Evolutionary conservation across 352 stramenopile genomes (phyloP).

Genomic region (Globisporangium nodosum): DNA sequence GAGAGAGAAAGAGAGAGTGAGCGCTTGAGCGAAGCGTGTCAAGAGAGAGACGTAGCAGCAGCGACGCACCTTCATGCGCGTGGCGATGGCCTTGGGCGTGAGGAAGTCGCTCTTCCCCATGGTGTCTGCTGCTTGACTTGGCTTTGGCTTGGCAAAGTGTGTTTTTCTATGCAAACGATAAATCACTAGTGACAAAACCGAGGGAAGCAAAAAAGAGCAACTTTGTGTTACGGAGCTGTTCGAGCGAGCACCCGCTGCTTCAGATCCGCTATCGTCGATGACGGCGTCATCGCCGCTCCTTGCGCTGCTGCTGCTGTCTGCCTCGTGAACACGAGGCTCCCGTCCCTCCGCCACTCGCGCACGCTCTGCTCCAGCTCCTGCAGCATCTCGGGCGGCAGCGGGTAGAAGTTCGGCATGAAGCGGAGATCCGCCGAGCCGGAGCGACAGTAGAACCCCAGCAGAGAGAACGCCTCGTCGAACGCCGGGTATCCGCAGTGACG

Average conservation of each 20-base stretch:
- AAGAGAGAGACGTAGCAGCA: not conserved
- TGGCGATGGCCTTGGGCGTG: constrained; percentile 81
- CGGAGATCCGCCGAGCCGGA: constrained; percentile 35
- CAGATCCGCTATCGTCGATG: constrained; percentile 18
- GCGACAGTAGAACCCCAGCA: constrained; percentile 60
- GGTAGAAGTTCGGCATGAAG: constrained; percentile 57
- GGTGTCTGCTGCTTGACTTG: not conserved
- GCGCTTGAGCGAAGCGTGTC: not conserved
- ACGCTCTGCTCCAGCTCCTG: constrained; percentile 40
- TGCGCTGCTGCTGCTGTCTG: not conserved
- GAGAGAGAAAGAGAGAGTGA: not conserved
- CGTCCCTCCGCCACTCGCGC: constrained; percentile 21
- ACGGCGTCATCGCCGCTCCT: not conserved
- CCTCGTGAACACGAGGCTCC: constrained; percentile 15
- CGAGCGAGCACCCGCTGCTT: constrained; percentile 22
- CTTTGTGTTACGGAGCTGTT: not conserved
- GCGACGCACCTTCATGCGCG: constrained; percentile 72
- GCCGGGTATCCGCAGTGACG: constrained; percentile 55
- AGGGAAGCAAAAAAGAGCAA: not conserved
- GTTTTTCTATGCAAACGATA: not conserved
- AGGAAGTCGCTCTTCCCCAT: constrained; percentile 87
- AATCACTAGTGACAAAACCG: not conserved
- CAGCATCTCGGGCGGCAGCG: constrained; percentile 54
- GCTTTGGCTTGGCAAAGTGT: not conserved
- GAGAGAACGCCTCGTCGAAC: constrained; percentile 33